Evolutionary conservation across 331 rosid genomes (phyloP), one percentile per base, ranked within the genome.

Genomic region (Rhamnella rubrinervis): DNA sequence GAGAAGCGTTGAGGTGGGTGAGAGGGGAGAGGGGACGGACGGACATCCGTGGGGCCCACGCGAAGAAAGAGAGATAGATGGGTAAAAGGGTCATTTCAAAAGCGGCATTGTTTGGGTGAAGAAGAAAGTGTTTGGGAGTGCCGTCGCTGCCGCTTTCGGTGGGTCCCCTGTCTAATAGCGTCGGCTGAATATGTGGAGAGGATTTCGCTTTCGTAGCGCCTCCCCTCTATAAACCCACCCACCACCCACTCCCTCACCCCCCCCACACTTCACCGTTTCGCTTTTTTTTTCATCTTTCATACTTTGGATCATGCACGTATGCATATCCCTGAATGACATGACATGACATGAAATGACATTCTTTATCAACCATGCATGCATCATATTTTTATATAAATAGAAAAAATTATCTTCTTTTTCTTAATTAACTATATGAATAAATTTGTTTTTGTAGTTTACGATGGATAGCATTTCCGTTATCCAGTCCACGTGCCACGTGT

Each of bases 131-230:
- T 31, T 47, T 8, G 49, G 10, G 52, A 62, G 19, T 31, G 67
- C 74, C 60, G 74, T 49, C 67, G 67, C 49, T 70, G 74, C 68
- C 62, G 62, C 62, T 50, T 31, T 60, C 37, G 64, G 65, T 59
- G 81, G 77, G 81, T 1, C 77, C 81, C 18, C 1, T 40, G 23
- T 19, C 1, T 5, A 1, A 23, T 23, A 18, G 67, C 67, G 77
- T 59, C 73, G 68, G 77, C 81, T 56, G 72, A 64, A 50, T 49
- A 47, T 62, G 37, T 40, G 70, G 75, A 44, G 52, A 47, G 26
- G 59, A 62, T 69, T 68, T 63, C 71, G 49, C 67, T 69, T 58
- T 46, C 65, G 59, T 70, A 5, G 17, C 25, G 67, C 63, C 55
- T 46, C 35, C 26, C n/a, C 67, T 46, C 19, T 46, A 40, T 1